Percentiles rank a stretch among this genome's conserved stretches.
phyloP scores from a whole-genome alignment of 2,329 filamentous ascomycete species.

The Talaromyces albobiverticillius region DNA sequence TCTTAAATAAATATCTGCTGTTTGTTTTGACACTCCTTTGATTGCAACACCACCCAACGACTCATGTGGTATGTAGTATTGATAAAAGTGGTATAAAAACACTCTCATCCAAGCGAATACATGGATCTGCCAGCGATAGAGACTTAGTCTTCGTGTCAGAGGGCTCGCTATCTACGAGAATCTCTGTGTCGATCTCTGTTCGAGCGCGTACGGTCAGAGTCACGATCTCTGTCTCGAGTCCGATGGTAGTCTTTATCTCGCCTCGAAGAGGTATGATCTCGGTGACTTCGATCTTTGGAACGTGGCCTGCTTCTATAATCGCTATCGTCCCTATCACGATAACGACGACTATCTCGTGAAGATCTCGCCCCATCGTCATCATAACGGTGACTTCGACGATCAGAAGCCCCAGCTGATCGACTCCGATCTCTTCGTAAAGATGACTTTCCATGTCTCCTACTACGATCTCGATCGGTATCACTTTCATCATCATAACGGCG shows the following conservation, averaged over 20 bases:
- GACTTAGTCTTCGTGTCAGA: too few relatives aligned
- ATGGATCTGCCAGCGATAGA: too few relatives aligned
- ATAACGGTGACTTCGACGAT: constrained; percentile 35
- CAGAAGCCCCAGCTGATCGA: constrained; percentile 15
- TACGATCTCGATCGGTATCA: constrained; percentile 28
- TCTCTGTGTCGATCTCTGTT: constrained; percentile 25
- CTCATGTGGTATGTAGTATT: too few relatives aligned
- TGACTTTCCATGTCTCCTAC: constrained; percentile 36
- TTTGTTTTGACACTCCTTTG: too few relatives aligned
- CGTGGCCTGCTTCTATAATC: constrained; percentile 26
- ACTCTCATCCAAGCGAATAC: too few relatives aligned
- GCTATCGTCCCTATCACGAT: constrained; percentile 29
- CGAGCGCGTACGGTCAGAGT: constrained; percentile 24
- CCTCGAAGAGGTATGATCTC: constrained; percentile 9
- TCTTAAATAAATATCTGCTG: too few relatives aligned
- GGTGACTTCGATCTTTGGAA: constrained; percentile 19
- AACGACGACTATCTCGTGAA: constrained; percentile 19
- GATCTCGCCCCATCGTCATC: constrained; percentile 27
- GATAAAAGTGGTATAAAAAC: too few relatives aligned
- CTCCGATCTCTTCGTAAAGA: constrained; percentile 33
- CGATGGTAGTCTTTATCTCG: constrained; percentile 16
- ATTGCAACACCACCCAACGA: too few relatives aligned
- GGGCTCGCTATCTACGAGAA: constrained; percentile 18
- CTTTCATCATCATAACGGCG: constrained; percentile 30
- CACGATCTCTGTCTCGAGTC: constrained; percentile 27